Base-by-base conservation (phyloP, 805 yeast genomes). In the Candida maris region DNA sequence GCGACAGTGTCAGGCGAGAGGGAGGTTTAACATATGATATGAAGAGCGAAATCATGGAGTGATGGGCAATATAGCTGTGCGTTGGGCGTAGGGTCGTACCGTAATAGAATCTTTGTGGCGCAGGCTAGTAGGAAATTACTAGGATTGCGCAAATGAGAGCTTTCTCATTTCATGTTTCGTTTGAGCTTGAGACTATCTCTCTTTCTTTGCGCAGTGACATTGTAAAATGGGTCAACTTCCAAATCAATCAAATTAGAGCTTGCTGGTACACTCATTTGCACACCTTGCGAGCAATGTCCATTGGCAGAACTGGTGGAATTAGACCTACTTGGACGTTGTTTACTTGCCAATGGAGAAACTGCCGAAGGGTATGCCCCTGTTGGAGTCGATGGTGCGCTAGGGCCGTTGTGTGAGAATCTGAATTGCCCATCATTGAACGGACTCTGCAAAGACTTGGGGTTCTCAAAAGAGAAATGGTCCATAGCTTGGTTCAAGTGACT, bases 181-280 rank as follows among this genome's bases (percentile, higher is more conserved):
- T 73, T 73, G 48, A 72, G 51, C 39, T 73, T 68, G 43, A 74
- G 51, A 44, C 74, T 66, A 42, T 73, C 78, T 46, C 79, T 66
- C 51, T 74, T 74, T 41, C 79, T 61, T 43, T 68, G 69, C 19
- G 72, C 66, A 2, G 77, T 73, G 19, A 65, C 70, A 42, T 73
- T 72, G 46, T 50, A 61, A 22, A 58, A 42, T 2, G 64, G 61
- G 39, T 58, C 62, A 8, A 54, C 45, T 24, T 55, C 58, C 6
- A 53, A 16, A 24, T 54, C 61, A 27, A 37, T 27, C 7, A 41
- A 25, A 23, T 33, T 33, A 6, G 38, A 13, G 6, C 21, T 29
- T 21, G 30, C 34, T 6, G 39, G 20, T 4, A 25, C 37, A 6
- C 35, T n/a, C 19, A 14, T 17, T 8, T 25, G 28, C 8, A 21